Conservation (phyloP, 305 asterid species). For the Euphrasia arctica region DNA sequence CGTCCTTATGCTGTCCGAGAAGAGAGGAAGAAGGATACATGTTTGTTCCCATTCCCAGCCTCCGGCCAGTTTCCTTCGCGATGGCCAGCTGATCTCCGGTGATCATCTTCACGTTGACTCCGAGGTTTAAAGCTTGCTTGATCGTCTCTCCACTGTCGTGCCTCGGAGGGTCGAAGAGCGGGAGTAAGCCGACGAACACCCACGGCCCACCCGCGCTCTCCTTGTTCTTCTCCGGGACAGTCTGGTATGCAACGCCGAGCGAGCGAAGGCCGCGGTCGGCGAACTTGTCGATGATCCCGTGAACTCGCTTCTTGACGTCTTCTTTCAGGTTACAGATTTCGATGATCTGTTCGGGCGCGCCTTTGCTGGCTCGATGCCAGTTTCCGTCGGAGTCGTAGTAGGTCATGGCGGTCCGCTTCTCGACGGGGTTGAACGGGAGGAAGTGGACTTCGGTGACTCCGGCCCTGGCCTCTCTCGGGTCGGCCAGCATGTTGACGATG, state of each 20-base stretch:
- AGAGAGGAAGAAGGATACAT: slow-evolving; percentile 52
- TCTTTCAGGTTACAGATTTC: slow-evolving; percentile 40
- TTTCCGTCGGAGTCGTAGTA: slow-evolving; percentile 40
- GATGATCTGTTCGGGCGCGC: slow-evolving; percentile 58
- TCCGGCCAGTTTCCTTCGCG: slow-evolving; percentile 52
- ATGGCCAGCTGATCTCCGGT: slow-evolving; percentile 61
- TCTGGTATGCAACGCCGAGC: slow-evolving; percentile 46
- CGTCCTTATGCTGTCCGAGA: slow-evolving; percentile 49
- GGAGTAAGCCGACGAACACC: slow-evolving; percentile 46
- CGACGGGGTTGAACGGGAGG: slow-evolving; percentile 54
- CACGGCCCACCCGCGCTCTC: slow-evolving; percentile 49
- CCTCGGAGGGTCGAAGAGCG: slow-evolving; percentile 61
- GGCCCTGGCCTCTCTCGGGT: slow-evolving; percentile 76
- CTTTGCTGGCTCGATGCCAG: slow-evolving; percentile 58
- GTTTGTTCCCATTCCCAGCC: slow-evolving; percentile 54
- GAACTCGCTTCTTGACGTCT: slow-evolving; percentile 35
- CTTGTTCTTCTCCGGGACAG: slow-evolving; percentile 44
- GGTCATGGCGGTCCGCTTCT: slow-evolving; percentile 54
- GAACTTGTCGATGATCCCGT: slow-evolving; percentile 46
- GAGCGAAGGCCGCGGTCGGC: slow-evolving; percentile 61
- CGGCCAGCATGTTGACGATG: slow-evolving; percentile 81
- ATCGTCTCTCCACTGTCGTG: slow-evolving; percentile 60
- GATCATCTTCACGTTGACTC: slow-evolving; percentile 60
- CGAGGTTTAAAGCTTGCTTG: slow-evolving; percentile 45
- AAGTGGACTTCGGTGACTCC: slow-evolving; percentile 55